Evolutionary conservation across 331 rosid genomes (phyloP).

Genomic region (Ulmus americana): DNA sequence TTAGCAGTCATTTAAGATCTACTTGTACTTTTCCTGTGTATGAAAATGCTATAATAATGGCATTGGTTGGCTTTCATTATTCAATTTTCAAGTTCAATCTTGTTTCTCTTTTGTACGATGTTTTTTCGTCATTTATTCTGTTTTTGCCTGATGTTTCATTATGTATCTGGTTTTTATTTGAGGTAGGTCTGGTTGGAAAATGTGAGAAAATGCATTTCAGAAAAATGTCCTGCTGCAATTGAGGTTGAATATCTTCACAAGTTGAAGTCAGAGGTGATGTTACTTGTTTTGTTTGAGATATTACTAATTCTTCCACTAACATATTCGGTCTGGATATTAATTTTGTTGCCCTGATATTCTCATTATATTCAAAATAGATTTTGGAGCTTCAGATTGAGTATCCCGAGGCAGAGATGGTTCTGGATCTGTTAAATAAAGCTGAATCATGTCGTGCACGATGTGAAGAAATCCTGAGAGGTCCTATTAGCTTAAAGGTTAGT

Average conservation of each 20-base stretch:
- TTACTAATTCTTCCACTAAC: not conserved
- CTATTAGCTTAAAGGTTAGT: slow-evolving; percentile 66
- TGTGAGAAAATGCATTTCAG: slow-evolving; percentile 48
- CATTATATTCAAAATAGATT: slow-evolving; percentile 35
- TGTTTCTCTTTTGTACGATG: not conserved
- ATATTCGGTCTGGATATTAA: not conserved
- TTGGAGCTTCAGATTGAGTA: slow-evolving; percentile 58
- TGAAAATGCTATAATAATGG: not conserved
- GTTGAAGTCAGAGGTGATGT: slow-evolving; percentile 63
- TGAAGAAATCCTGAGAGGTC: slow-evolving; percentile 49
- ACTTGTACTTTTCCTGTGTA: not conserved
- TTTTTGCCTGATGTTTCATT: not conserved
- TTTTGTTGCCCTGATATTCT: not conserved
- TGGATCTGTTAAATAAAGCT: slow-evolving; percentile 51
- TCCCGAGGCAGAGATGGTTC: slow-evolving; percentile 55
- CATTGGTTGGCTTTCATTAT: not conserved
- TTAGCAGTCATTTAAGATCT: not conserved
- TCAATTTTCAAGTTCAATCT: not conserved
- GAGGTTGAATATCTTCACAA: slow-evolving; percentile 56
- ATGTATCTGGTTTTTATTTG: slow-evolving; percentile 32
- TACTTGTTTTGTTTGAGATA: slow-evolving; percentile 10
- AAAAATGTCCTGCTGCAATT: slow-evolving; percentile 39
- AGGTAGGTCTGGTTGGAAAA: slow-evolving; percentile 60
- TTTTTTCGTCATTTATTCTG: not conserved
- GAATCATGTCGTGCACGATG: slow-evolving; percentile 57